These are phyloP conservation scores for Solanum arcanum DNA, from an alignment of 257 asterid genomes.

Conservation along the genomic window DNA sequence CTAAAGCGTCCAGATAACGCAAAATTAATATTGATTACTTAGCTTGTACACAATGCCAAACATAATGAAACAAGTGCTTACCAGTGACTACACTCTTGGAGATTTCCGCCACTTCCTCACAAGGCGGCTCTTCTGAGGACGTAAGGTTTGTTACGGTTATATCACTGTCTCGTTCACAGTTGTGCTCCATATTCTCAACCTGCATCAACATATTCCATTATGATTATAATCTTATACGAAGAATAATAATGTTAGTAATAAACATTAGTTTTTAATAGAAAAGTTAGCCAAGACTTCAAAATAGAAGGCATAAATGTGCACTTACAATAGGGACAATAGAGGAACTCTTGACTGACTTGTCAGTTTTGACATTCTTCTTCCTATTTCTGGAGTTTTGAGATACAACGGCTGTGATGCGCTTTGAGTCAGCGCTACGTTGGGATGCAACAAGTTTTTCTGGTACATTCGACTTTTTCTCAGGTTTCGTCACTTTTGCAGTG, in stretches of 20 bases:
- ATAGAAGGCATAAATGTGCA: background rate
- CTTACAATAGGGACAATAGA: conserved; percentile 19
- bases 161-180: conserved; percentile 6
- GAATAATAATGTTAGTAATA: background rate
- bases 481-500: background rate
- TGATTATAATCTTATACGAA: background rate
- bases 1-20: background rate
- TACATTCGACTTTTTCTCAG: conserved; percentile 9
- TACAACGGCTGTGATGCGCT: background rate
- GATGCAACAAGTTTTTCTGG: background rate
- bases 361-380: conserved; percentile 22
- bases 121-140: conserved; percentile 5
- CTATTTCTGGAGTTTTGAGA: conserved; percentile 9
- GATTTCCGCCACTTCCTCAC: conserved; percentile 12
- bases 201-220: conserved; percentile 17
- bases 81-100: conserved; percentile 15
- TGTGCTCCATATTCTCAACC: conserved; percentile 19
- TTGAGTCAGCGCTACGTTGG: background rate
- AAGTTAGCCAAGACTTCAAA: background rate
- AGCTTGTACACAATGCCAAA: background rate
- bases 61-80: conserved; percentile 1
- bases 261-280: background rate
- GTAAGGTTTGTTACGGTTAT: conserved; percentile 1
- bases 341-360: conserved; percentile 18
- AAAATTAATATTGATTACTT: background rate